phyloP scores from a whole-genome alignment of 208 protist genomes.

The Lotmaria passim region DNA sequence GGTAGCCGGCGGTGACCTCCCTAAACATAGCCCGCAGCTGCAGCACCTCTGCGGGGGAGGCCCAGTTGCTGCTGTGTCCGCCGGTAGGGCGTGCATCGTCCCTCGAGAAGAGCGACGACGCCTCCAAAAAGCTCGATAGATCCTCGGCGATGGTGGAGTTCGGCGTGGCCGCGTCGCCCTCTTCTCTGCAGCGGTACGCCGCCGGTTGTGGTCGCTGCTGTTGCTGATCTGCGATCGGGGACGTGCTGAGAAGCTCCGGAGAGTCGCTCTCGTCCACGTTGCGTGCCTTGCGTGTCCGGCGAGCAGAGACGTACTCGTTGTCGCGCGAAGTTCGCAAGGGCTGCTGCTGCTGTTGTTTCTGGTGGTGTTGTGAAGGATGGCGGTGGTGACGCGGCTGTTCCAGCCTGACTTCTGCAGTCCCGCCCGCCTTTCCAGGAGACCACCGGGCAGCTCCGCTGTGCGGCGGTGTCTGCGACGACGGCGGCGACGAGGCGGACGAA shows the following conservation, averaged over 20 bases:
- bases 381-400: too few relatives aligned
- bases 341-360: not conserved
- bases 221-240: conserved; percentile 12
- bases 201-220: conserved; percentile 2
- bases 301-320: not conserved
- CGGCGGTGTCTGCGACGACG: conserved; percentile 22
- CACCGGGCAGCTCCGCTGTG: not conserved
- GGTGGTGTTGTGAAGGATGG: not conserved
- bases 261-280: not conserved
- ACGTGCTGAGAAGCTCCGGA: not conserved
- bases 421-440: not conserved
- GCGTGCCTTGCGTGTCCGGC: not conserved
- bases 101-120: not conserved
- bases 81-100: conserved; percentile 1
- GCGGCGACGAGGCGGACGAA: conserved; percentile 12
- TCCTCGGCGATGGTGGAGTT: conserved; percentile 13
- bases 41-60: conserved; percentile 74
- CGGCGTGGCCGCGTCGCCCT: not conserved
- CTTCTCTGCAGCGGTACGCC: not conserved
- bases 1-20: conserved; percentile 44
- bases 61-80: conserved; percentile 50
- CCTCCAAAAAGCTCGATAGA: not conserved
- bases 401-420: not conserved
- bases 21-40: conserved; percentile 54
- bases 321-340: not conserved